phyloP scores from a whole-genome alignment of 495 filamentous ascomycete species.

The Penicillium alfredii region DNA sequence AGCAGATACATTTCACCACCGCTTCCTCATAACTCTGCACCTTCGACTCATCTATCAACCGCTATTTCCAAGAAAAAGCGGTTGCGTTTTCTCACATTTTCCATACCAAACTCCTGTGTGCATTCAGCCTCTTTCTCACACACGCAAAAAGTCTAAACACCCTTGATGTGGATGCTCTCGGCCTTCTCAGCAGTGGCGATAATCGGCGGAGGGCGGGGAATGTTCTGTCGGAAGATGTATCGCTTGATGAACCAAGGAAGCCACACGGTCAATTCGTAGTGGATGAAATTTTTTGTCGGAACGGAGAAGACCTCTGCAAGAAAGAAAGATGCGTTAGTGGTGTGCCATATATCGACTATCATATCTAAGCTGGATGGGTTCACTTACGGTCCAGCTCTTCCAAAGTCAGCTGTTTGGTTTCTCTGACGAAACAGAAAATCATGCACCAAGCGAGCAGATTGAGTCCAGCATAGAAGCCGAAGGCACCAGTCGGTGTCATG shows the following conservation, averaged over 20 bases:
- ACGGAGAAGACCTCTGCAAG: slow-evolving; percentile 41
- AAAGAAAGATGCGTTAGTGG: slow-evolving; percentile 17
- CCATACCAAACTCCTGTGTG: too few relatives aligned
- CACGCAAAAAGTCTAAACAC: background rate
- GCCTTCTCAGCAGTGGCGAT: slow-evolving; percentile 23
- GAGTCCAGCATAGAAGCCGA: slow-evolving; percentile 48
- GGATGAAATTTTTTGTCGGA: slow-evolving; percentile 35
- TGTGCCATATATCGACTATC: slow-evolving; percentile 1
- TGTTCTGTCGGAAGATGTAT: slow-evolving; percentile 36
- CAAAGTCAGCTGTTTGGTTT: slow-evolving; percentile 43
- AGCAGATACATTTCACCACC: too few relatives aligned
- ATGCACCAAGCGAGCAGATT: slow-evolving; percentile 44
- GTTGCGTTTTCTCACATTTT: too few relatives aligned
- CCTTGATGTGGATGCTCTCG: background rate
- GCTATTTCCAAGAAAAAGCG: too few relatives aligned
- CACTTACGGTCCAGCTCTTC: slow-evolving; percentile 34
- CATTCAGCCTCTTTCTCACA: too few relatives aligned
- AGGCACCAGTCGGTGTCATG: slow-evolving; percentile 45
- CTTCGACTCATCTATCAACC: too few relatives aligned
- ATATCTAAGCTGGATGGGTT: too few relatives aligned
- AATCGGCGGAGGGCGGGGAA: slow-evolving; percentile 30
- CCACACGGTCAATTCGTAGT: slow-evolving; percentile 36
- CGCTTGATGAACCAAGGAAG: slow-evolving; percentile 41
- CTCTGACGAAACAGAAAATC: slow-evolving; percentile 47
- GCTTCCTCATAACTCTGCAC: too few relatives aligned